A percentile compares a stretch with the other conserved stretches of the same genome.
phyloP scores from a whole-genome alignment of 139 green algal species.

The Mesotaenium endlicherianum region DNA sequence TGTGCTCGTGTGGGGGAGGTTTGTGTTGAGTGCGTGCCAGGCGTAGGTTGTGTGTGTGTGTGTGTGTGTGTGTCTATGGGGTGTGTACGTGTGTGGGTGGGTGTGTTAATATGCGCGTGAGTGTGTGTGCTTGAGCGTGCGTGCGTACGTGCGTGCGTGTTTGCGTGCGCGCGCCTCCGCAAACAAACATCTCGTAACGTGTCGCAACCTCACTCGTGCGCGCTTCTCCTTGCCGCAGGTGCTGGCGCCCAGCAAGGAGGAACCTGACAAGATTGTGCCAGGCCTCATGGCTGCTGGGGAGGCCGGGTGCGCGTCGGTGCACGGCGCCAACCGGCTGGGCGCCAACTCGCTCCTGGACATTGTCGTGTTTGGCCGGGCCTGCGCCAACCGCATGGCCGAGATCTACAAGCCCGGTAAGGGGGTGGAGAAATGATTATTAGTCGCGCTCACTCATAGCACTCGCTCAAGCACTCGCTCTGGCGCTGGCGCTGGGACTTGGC shows the following conservation, averaged over 20 bases:
- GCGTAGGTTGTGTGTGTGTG: too few relatives aligned
- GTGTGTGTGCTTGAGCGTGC: too few relatives aligned
- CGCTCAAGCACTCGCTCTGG: too few relatives aligned
- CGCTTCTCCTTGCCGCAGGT: constrained; percentile 51
- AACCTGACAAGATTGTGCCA: constrained; percentile 84
- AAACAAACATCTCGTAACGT: too few relatives aligned
- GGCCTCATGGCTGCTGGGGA: constrained; percentile 94
- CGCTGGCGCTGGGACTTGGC: too few relatives aligned
- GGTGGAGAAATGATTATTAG: too few relatives aligned
- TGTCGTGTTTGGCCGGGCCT: constrained; percentile 96
- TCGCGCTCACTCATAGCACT: too few relatives aligned
- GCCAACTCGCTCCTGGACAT: constrained; percentile 99
- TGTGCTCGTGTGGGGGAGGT: not conserved
- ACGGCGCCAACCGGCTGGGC: constrained; percentile 91
- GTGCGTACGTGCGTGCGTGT: too few relatives aligned
- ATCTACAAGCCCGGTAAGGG: constrained; percentile 76
- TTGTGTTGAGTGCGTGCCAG: not conserved
- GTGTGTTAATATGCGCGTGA: too few relatives aligned
- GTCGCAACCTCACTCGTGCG: not conserved
- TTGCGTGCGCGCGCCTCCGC: too few relatives aligned
- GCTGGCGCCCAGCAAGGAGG: constrained; percentile 49
- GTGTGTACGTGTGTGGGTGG: too few relatives aligned
- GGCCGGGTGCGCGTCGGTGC: constrained; percentile 85
- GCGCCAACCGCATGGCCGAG: constrained; percentile 72
- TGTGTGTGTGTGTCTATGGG: too few relatives aligned